Evolutionary conservation across 2,329 filamentous ascomycete species (phyloP).

Genomic region (Aaosphaeria arxii): DNA sequence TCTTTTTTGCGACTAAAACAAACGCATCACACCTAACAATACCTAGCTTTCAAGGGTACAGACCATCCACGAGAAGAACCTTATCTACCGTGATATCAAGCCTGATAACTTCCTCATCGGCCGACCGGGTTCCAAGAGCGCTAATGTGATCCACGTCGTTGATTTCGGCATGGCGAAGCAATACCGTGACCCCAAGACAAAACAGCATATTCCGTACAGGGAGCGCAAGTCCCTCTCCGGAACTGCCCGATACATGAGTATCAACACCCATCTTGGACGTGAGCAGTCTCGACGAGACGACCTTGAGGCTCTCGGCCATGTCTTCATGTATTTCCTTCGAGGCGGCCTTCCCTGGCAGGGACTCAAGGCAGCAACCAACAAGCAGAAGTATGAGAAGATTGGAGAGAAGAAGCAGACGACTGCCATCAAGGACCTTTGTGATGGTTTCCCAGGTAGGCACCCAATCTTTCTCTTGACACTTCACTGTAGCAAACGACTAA

Average conservation of each 20-base stretch:
- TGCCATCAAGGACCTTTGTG: slow-evolving; percentile 92
- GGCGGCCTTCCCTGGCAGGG: slow-evolving; percentile 68
- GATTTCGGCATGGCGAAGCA: slow-evolving; percentile 99
- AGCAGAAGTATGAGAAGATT: slow-evolving; percentile 99
- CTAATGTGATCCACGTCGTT: slow-evolving; percentile 97
- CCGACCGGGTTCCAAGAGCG: slow-evolving; percentile 84
- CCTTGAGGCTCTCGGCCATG: slow-evolving; percentile 75
- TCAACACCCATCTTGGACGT: slow-evolving; percentile 95
- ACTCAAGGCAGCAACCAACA: slow-evolving; percentile 67
- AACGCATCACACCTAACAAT: not conserved
- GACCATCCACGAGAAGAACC: slow-evolving; percentile 96
- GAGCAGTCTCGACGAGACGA: slow-evolving; percentile 97
- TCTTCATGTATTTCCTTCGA: slow-evolving; percentile 68
- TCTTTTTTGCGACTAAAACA: not conserved
- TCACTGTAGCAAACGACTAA: slow-evolving; percentile 20
- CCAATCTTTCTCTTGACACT: slow-evolving; percentile 13
- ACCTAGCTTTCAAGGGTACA: slow-evolving; percentile 80
- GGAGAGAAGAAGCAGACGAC: slow-evolving; percentile 99
- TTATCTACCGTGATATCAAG: slow-evolving; percentile 99
- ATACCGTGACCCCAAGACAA: slow-evolving; percentile 97
- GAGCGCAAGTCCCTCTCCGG: slow-evolving; percentile 96
- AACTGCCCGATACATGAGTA: slow-evolving; percentile 98
- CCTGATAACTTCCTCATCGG: slow-evolving; percentile 99
- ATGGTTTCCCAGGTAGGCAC: slow-evolving; percentile 77
- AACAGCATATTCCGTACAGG: slow-evolving; percentile 97